phyloP scores from a whole-genome alignment of 2,329 filamentous ascomycete genomes.

The Alternaria brassicae region DNA sequence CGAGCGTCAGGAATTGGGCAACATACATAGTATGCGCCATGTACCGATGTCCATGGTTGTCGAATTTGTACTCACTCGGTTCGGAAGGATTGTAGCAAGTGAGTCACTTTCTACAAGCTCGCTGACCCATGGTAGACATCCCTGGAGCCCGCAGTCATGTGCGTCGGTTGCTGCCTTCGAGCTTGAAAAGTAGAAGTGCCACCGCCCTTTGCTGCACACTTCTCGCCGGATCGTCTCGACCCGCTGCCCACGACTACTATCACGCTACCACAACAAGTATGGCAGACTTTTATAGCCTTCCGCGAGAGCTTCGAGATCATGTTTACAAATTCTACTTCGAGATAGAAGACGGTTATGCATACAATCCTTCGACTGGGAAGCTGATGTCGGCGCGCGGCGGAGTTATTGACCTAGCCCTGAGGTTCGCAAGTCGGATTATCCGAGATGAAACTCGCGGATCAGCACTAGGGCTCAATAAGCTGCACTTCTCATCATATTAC shows the following conservation, averaged over 20 bases:
- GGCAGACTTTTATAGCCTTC: not conserved
- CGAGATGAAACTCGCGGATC: not conserved
- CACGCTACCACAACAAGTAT: not conserved
- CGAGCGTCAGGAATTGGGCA: no score
- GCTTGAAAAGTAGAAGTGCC: not conserved
- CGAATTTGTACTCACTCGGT: not conserved
- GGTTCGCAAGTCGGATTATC: not conserved
- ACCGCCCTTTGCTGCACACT: not conserved
- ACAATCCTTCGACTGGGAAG: not conserved
- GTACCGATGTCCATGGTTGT: no score
- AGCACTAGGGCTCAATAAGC: not conserved
- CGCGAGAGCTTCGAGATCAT: slow-evolving; percentile 17
- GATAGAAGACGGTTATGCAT: slow-evolving; percentile 11
- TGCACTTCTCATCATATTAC: not conserved
- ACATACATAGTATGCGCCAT: no score
- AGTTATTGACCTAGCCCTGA: not conserved
- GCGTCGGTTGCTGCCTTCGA: not conserved
- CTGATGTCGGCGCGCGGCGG: not conserved
- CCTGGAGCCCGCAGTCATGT: not conserved
- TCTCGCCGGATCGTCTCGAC: not conserved
- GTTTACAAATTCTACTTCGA: slow-evolving; percentile 18
- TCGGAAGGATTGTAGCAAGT: not conserved
- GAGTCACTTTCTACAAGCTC: not conserved
- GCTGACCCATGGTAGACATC: no score
- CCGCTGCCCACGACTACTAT: not conserved